These are phyloP conservation scores for Leptosphaerulina australis DNA, from an alignment of 2,329 filamentous ascomycete species.

Conservation along the genomic window DNA sequence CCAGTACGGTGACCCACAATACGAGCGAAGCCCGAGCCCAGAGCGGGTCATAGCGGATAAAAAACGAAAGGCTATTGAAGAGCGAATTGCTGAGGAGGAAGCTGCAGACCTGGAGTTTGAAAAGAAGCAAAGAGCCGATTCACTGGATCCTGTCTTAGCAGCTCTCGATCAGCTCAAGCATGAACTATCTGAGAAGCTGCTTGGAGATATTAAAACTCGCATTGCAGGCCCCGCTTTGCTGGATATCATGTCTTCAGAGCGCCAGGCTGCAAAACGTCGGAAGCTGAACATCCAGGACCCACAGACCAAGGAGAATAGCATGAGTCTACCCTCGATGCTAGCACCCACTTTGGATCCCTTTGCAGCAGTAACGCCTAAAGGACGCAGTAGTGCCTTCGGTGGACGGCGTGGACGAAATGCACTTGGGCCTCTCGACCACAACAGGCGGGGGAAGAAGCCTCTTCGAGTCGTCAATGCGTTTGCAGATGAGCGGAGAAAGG, in stretches of 20 bases:
- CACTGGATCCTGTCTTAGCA: conserved; percentile 87
- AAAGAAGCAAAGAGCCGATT: conserved; percentile 82
- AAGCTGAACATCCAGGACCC: conserved; percentile 78
- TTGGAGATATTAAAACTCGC: conserved; percentile 86
- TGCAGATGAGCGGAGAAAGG: conserved; percentile 64
- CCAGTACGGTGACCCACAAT: conserved; percentile 68
- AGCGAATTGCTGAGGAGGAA: conserved; percentile 72
- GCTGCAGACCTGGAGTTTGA: conserved; percentile 87
- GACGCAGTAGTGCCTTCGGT: conserved; percentile 50
- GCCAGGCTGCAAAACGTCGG: conserved; percentile 78
- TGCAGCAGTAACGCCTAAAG: conserved; percentile 67
- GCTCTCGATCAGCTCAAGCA: conserved; percentile 78
- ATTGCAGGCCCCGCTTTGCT: conserved; percentile 82
- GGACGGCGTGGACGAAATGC: conserved; percentile 50
- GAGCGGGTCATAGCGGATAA: conserved; percentile 56
- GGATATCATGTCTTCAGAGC: conserved; percentile 79
- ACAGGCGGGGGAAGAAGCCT: conserved; percentile 50
- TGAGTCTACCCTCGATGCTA: conserved; percentile 62
- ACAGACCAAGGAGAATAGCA: conserved; percentile 61
- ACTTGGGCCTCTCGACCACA: conserved; percentile 53
- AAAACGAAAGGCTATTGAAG: conserved; percentile 68
- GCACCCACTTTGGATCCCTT: conserved; percentile 64
- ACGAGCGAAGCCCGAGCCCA: conserved; percentile 61
- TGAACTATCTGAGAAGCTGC: conserved; percentile 84
- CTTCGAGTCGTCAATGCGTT: conserved; percentile 54